Evolutionary conservation across 352 stramenopile genomes (phyloP), one percentile per base, ranked within the genome.

Genomic region (Globisporangium rhizosaccharum): DNA sequence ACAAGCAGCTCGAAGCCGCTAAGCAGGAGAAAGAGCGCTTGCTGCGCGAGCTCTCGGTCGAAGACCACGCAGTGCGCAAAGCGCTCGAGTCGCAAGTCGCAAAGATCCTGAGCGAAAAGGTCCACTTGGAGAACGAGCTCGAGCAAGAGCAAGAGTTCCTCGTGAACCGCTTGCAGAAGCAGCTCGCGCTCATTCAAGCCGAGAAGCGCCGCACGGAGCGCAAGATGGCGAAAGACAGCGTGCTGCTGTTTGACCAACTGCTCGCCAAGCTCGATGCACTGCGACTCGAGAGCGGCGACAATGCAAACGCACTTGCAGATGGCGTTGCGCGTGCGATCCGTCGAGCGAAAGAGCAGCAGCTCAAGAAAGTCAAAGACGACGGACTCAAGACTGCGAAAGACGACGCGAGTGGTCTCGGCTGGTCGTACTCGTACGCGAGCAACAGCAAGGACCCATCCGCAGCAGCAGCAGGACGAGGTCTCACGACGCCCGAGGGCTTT

Each of bases 71-170:
- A 20, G 67, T 89, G 49, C 80, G 80, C 36, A 74, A 76, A 45
- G 79, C 82, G 62, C 70, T 92, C 17, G 79, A 92, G 71, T 82
- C 73, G n/a, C 82, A 92, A 56, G 72, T 92, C 59, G 80, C 78
- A 53, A 80, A 89, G 73, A 92, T 92, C 56, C 42, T 90, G 52
- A 72, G 86, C 63, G 85, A 94, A 56, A 94, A 94, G 58, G 85
- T 94, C 37, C 67, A 87, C 37, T 53, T 94, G 8, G 85, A 94
- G 62, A 94, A 94, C 59, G 85, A 94, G 56, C 72, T 94, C 26
- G 85, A 94, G 65, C 83, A 92, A 63, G 85, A 94, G 67, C 85
- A 94, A 61, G 85, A 94, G 67, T 94, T 90, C 51, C 64, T 94
- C 4, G 85, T 94, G 33, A 94, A 94, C 62, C 76, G 82, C 0